A percentile compares a stretch with the other conserved stretches of the same genome.
Conservation (phyloP, 192 early-diverging fungal species). For the Umbelopsis isabellina region DNA sequence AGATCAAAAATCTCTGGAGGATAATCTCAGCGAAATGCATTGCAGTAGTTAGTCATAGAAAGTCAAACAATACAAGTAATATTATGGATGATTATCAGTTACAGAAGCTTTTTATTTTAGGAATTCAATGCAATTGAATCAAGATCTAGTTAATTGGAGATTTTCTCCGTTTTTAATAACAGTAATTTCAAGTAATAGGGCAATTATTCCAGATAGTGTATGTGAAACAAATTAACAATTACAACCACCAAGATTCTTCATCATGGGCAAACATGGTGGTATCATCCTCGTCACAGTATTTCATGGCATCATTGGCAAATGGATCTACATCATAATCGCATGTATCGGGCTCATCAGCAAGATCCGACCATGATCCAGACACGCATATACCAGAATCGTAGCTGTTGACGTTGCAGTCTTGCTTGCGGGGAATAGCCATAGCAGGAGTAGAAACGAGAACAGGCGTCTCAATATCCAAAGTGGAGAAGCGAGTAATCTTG, state of each 20-base stretch:
- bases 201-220: too few species aligned
- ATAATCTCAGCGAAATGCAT: too few species aligned
- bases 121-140: too few species aligned
- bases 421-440: conserved; percentile 12
- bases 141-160: too few species aligned
- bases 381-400: conserved; percentile 25
- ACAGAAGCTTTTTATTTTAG: too few species aligned
- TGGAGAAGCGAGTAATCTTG: conserved; percentile 11
- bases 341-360: conserved; percentile 23
- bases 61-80: too few species aligned
- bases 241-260: conserved; percentile 43
- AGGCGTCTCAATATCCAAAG: neutral
- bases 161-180: too few species aligned
- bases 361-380: conserved; percentile 25
- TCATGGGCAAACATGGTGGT: conserved; percentile 33
- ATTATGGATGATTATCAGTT: too few species aligned
- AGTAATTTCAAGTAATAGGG: too few species aligned
- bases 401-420: conserved; percentile 14
- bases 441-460: conserved; percentile 27
- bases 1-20: too few species aligned
- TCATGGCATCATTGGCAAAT: conserved; percentile 5
- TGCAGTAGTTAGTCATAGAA: too few species aligned
- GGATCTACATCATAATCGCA: conserved; percentile 14
- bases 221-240: conserved; percentile 3
- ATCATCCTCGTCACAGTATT: conserved; percentile 30